Base-by-base conservation (phyloP, 495 filamentous ascomycete genomes). In the Lophiotrema nucula region DNA sequence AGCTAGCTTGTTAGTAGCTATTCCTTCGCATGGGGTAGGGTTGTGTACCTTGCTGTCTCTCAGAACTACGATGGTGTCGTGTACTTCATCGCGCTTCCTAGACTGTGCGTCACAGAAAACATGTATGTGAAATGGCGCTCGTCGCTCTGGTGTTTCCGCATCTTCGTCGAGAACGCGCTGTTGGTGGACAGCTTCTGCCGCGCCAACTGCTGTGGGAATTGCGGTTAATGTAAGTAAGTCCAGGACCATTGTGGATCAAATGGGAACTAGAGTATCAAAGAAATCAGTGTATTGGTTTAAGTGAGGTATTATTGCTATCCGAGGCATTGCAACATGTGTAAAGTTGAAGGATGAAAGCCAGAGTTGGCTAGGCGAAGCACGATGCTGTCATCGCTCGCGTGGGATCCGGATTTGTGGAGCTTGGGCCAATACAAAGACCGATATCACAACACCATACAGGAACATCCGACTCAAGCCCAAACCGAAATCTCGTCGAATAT, bases 161-260 rank as follows among this genome's bases (percentile, higher is more conserved):
- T 57, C 60, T 19, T 69, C 60, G 33, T 67, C 63, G 31, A 72
- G 65, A 23, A 66, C 53, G 47, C 67, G 62, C 31, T 71, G 62
- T 44, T 72, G 69, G 31, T 74, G 65, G 51, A 81, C 73, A 13
- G 73, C 83, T 66, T 87, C 75, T 3, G 81, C 71, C 11, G 81
- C 75, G 53, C 84, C 85, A 15, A 83, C 80, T 23, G 79, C 79
- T n/a, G 82, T 82, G 12, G 83, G 81, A 56, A 87, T 83, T 19
- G 80, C 74, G 6, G 56, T 47, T 18, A 64, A 44, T 1, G 56
- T 52, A n/a, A 64, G 56, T 4, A 64, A 38, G 22, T 60, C 61
- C 4, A 64, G 23, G 3, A 64, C 55, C 61, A 64, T 64, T 13
- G 10, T 12, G 16, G 19, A 21, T 28, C 42, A 49, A 3, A 31